Evolutionary conservation across 371 early-diverging fungal genomes (phyloP).

Genomic region (Apophysomyces variabilis): DNA sequence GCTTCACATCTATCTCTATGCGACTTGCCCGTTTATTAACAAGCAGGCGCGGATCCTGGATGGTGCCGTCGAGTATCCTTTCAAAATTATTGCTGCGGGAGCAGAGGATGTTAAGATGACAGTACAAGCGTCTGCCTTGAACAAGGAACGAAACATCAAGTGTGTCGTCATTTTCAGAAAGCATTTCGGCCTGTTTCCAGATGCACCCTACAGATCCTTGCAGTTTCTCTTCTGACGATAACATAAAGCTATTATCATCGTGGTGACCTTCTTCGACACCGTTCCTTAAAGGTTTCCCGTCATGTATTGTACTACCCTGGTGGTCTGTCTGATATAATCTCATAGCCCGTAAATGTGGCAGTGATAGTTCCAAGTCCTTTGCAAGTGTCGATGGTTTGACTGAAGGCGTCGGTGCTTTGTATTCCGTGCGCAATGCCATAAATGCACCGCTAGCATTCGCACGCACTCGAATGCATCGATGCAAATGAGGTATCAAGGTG

Average conservation of each 20-base stretch:
- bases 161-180: constrained; percentile 20
- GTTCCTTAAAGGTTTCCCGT: not conserved
- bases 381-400: constrained; percentile 31
- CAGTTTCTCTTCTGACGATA: constrained; percentile 7
- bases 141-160: constrained; percentile 50
- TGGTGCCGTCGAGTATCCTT: constrained; percentile 11
- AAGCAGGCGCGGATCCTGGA: not conserved
- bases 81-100: constrained; percentile 32
- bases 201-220: constrained; percentile 15
- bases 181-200: constrained; percentile 19
- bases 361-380: constrained; percentile 35
- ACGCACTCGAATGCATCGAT: constrained; percentile 56
- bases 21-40: not conserved
- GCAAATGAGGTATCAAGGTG: constrained; percentile 49
- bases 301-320: not conserved
- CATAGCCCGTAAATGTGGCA: constrained; percentile 36
- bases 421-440: constrained; percentile 62
- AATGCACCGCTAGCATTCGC: constrained; percentile 65
- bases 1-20: constrained; percentile 22
- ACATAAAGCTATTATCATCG: not conserved
- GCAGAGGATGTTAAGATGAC: constrained; percentile 43
- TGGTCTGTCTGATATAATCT: not conserved
- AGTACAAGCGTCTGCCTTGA: constrained; percentile 43
- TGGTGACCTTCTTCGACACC: not conserved
- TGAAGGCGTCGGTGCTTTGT: constrained; percentile 3